Evolutionary conservation across 768 basidiomycete species (phyloP).

Genomic region (Asterophora parasitica): DNA sequence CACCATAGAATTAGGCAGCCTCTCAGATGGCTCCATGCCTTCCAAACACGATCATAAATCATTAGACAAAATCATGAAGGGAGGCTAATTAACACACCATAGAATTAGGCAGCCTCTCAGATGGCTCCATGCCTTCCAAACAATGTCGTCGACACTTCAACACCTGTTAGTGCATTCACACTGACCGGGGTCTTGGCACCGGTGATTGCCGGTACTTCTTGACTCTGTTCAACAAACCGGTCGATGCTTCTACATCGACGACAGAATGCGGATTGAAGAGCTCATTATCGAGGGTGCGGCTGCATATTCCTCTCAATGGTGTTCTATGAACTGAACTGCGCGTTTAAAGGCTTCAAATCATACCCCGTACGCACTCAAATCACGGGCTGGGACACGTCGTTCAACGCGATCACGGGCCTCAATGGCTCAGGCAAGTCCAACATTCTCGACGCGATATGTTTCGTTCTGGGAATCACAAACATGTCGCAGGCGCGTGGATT

Average conservation of each 20-base stretch:
- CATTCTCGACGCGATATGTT: slow-evolving; percentile 98
- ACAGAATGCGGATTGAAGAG: slow-evolving; percentile 87
- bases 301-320: background rate
- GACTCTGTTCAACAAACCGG: background rate
- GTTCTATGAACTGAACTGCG: background rate
- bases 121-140: too few relatives aligned
- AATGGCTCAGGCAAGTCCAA: slow-evolving; percentile 98
- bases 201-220: slow-evolving; percentile 11
- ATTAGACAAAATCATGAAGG: too few relatives aligned
- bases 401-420: slow-evolving; percentile 97
- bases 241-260: background rate
- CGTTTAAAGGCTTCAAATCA: slow-evolving; percentile 84
- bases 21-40: too few relatives aligned
- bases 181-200: too few relatives aligned
- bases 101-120: too few relatives aligned
- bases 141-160: too few relatives aligned
- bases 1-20: too few relatives aligned
- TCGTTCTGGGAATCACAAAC: slow-evolving; percentile 96
- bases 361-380: slow-evolving; percentile 96
- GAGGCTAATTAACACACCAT: too few relatives aligned
- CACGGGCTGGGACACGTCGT: slow-evolving; percentile 94
- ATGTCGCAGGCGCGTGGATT: slow-evolving; percentile 69
- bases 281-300: slow-evolving; percentile 81
- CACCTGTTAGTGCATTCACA: too few relatives aligned
- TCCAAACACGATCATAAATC: too few relatives aligned